These are phyloP conservation scores for Perkinsus olseni DNA, from an alignment of 169 alveolate species.

Conservation along the genomic window DNA sequence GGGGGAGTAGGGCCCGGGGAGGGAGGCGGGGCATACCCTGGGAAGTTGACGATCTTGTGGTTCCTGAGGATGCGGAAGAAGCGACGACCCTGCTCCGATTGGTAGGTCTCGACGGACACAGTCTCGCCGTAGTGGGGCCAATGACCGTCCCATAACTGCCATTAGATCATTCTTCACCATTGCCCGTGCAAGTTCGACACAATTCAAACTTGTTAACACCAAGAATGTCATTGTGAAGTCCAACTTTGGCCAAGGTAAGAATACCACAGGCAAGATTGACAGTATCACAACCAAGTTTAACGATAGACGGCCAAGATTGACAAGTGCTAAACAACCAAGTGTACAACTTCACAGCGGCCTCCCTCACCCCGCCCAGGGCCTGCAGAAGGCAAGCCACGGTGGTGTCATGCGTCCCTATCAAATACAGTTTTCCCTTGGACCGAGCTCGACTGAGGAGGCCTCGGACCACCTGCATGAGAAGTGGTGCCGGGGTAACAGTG, in stretches of 20 bases:
- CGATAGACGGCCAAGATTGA: too few relatives aligned
- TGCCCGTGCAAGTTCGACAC: too few relatives aligned
- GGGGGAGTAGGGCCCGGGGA: not conserved
- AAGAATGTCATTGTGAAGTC: too few relatives aligned
- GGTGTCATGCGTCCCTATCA: not conserved
- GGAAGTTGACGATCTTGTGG: not conserved
- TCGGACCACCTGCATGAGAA: not conserved
- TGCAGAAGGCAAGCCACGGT: not conserved
- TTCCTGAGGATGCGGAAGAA: not conserved
- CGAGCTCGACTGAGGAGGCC: not conserved
- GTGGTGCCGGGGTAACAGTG: not conserved
- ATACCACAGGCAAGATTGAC: too few relatives aligned
- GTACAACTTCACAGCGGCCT: not conserved
- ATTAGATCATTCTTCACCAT: too few relatives aligned
- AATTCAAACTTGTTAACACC: too few relatives aligned
- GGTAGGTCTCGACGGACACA: not conserved
- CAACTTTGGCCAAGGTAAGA: too few relatives aligned
- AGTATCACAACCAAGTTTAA: too few relatives aligned
- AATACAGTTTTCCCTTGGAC: not conserved
- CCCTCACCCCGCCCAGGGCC: not conserved
- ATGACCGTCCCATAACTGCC: not conserved
- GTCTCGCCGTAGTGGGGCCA: not conserved
- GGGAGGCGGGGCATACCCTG: not conserved
- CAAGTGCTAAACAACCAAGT: too few relatives aligned
- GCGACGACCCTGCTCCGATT: not conserved